Percentiles rank a stretch among this genome's conserved stretches.
These are phyloP conservation scores for Fraxinus baroniana DNA, from an alignment of 305 asterid genomes.

Conservation along the genomic window DNA sequence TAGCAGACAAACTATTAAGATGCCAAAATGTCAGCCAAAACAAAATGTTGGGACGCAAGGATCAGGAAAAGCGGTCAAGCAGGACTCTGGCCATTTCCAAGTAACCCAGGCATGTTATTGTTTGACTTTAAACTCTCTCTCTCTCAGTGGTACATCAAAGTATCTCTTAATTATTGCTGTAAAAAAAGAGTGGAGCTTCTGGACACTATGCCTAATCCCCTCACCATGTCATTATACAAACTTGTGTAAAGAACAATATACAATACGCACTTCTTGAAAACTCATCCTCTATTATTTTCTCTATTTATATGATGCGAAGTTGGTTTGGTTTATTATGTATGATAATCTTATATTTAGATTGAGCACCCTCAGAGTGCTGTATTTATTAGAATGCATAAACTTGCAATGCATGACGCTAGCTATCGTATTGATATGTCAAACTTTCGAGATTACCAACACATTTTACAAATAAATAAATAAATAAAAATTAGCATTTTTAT, in stretches of 20 bases:
- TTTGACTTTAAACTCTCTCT: conserved; percentile 9
- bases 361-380: conserved; percentile 11
- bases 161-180: conserved; percentile 1
- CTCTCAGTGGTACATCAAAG: neutral
- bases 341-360: conserved; percentile 12
- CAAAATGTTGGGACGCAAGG: conserved; percentile 49
- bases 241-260: neutral
- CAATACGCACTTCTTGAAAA: neutral
- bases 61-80: conserved; percentile 48
- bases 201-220: neutral
- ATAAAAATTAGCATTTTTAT: neutral
- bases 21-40: conserved; percentile 53
- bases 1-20: conserved; percentile 37
- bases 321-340: conserved; percentile 6
- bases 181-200: neutral
- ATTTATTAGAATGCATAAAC: neutral
- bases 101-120: conserved; percentile 41
- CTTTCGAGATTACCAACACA: neutral
- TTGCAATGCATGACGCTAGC: neutral
- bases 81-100: conserved; percentile 46
- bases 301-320: neutral
- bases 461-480: neutral
- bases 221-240: conserved; percentile 7
- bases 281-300: conserved; percentile 5
- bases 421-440: neutral